phyloP scores from a whole-genome alignment of 805 yeast genomes.

The Priceomyces medius region DNA sequence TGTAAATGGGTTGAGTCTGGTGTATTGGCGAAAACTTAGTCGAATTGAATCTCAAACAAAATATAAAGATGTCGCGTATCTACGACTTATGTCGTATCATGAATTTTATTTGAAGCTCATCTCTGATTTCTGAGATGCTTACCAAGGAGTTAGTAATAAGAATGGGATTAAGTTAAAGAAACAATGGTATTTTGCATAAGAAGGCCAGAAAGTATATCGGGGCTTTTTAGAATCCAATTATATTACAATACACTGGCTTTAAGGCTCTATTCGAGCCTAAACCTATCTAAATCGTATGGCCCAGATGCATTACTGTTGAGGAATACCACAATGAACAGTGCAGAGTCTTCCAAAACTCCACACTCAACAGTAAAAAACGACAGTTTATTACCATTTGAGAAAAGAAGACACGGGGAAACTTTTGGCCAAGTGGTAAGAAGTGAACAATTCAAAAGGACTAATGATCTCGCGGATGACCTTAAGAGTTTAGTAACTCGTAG shows the following conservation, averaged over 20 bases:
- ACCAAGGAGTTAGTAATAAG: neutral
- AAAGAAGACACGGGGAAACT: constrained; percentile 20
- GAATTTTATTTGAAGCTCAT: neutral
- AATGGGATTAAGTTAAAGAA: neutral
- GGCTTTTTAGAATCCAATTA: neutral
- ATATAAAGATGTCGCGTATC: neutral
- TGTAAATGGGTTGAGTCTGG: neutral
- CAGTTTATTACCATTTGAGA: constrained; percentile 17
- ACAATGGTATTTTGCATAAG: neutral
- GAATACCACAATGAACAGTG: neutral
- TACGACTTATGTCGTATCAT: neutral
- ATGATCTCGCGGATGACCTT: constrained; percentile 8
- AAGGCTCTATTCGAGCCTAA: neutral
- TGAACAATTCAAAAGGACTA: constrained; percentile 13
- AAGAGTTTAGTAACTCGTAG: constrained; percentile 5
- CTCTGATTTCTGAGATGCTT: neutral
- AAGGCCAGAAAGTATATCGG: neutral
- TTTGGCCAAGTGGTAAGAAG: constrained; percentile 26
- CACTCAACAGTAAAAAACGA: neutral
- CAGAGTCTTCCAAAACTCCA: neutral
- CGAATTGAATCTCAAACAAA: neutral
- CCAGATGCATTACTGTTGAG: constrained; percentile 1
- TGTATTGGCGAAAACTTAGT: neutral
- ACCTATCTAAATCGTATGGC: neutral
- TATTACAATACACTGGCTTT: neutral